These are phyloP conservation scores for Elongisporangium undulatum DNA, from an alignment of 352 stramenopile species.

Conservation along the genomic window DNA sequence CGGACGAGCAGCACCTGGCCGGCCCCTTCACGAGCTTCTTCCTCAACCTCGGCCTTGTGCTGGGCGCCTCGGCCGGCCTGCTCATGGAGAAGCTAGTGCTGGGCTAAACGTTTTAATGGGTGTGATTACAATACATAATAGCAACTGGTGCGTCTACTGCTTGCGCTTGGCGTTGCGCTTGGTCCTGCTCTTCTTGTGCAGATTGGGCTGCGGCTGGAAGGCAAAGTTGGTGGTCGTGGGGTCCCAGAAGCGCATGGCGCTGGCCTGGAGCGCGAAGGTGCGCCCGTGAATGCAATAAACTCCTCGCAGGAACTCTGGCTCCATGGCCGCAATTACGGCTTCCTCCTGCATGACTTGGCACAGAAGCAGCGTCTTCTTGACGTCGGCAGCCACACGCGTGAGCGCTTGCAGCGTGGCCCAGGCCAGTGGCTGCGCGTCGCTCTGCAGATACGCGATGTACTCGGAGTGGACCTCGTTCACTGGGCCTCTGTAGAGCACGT, in stretches of 20 bases:
- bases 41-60: slow-evolving; percentile 78
- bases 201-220: slow-evolving; percentile 33
- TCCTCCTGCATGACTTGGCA: slow-evolving; percentile 27
- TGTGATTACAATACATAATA: background rate
- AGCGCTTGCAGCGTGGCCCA: slow-evolving; percentile 63
- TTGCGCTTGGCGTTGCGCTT: slow-evolving; percentile 14
- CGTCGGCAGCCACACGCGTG: slow-evolving; percentile 66
- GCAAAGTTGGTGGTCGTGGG: slow-evolving; percentile 16
- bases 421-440: slow-evolving; percentile 4
- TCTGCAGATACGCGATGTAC: slow-evolving; percentile 63
- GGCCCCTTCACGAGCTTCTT: slow-evolving; percentile 84
- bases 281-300: slow-evolving; percentile 30
- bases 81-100: slow-evolving; percentile 59
- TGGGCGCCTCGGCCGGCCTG: slow-evolving; percentile 63
- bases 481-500: slow-evolving; percentile 60
- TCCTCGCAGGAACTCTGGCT: background rate
- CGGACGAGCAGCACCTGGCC: slow-evolving; percentile 63
- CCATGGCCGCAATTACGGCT: background rate
- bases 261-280: slow-evolving; percentile 25
- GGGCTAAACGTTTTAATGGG: slow-evolving; percentile 13
- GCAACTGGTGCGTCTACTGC: background rate
- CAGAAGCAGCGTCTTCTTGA: slow-evolving; percentile 75
- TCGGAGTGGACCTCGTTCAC: slow-evolving; percentile 58
- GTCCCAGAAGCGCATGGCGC: slow-evolving; percentile 64
- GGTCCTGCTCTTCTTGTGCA: slow-evolving; percentile 27